Percentiles rank a stretch among this genome's conserved stretches.
phyloP scores from a whole-genome alignment of 257 asterid genomes.

The Ocimum tenuiflorum region DNA sequence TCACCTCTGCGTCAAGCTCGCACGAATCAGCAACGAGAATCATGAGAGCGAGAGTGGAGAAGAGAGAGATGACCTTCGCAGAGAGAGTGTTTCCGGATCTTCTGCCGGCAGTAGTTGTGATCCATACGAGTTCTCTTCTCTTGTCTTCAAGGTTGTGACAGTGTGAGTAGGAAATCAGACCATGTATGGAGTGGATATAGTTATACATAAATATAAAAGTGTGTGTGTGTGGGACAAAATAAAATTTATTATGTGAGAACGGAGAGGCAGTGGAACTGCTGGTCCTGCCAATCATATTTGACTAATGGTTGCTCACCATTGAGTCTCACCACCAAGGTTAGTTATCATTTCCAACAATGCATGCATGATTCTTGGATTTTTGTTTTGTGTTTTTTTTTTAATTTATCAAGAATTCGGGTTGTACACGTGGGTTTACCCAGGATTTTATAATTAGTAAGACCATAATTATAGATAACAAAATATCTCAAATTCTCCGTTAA shows the following conservation, averaged over 20 bases:
- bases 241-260: not conserved
- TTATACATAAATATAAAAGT: not conserved
- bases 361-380: not conserved
- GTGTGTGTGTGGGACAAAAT: not conserved
- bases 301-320: constrained; percentile 20
- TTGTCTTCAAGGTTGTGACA: not conserved
- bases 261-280: constrained; percentile 17
- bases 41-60: not conserved
- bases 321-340: not conserved
- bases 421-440: not conserved
- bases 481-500: no score
- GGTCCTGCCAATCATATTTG: constrained; percentile 28
- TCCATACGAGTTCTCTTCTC: constrained; percentile 20
- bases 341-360: not conserved
- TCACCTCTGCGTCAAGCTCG: constrained; percentile 41
- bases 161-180: not conserved
- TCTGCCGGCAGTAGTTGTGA: constrained; percentile 17
- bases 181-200: not conserved
- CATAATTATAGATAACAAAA: no score
- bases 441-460: no score
- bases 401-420: not conserved
- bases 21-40: not conserved
- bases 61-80: constrained; percentile 18
- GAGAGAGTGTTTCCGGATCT: not conserved
- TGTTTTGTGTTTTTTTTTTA: not conserved